phyloP scores from a whole-genome alignment of 345 rosid genomes.

The Euphorbia lathyris region DNA sequence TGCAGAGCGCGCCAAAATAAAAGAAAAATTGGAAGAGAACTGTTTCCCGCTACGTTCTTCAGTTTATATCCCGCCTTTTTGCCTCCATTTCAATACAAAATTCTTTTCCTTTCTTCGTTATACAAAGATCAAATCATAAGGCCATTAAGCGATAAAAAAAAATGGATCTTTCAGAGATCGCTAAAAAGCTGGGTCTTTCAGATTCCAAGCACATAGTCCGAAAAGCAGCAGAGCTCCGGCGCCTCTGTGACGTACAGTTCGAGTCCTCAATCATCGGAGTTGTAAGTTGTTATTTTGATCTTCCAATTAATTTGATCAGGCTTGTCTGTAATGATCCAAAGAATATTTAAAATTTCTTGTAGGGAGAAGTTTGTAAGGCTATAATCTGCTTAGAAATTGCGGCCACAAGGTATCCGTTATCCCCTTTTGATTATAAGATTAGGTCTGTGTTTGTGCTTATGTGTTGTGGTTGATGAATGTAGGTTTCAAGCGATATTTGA shows the following conservation, averaged over 20 bases:
- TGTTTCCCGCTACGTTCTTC: constrained; percentile 6
- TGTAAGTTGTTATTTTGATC: constrained; percentile 34
- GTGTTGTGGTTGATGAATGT: not conserved
- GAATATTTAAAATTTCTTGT: not conserved
- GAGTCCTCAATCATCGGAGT: constrained; percentile 90
- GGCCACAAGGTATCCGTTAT: constrained; percentile 49
- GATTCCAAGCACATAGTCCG: constrained; percentile 58
- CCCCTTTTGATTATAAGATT: not conserved
- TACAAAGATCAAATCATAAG: too few relatives aligned
- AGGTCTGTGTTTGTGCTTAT: not conserved
- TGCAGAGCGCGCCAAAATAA: constrained; percentile 1
- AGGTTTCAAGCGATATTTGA: constrained; percentile 74
- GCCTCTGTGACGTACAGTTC: constrained; percentile 87
- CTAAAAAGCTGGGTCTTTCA: constrained; percentile 69
- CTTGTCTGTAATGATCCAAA: not conserved
- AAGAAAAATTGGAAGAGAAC: not conserved
- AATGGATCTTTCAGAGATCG: constrained; percentile 78
- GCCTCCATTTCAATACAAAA: not conserved
- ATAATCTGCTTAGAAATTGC: constrained; percentile 88
- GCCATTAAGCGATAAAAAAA: too few relatives aligned
- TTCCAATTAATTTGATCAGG: not conserved
- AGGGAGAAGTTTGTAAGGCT: constrained; percentile 97
- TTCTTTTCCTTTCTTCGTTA: not conserved
- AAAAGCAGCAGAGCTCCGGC: constrained; percentile 96
- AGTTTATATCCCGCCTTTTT: not conserved